Percentiles rank a stretch among this genome's conserved stretches.
These are phyloP conservation scores for Fraxinus paxiana DNA, from an alignment of 305 asterid genomes.

Conservation along the genomic window DNA sequence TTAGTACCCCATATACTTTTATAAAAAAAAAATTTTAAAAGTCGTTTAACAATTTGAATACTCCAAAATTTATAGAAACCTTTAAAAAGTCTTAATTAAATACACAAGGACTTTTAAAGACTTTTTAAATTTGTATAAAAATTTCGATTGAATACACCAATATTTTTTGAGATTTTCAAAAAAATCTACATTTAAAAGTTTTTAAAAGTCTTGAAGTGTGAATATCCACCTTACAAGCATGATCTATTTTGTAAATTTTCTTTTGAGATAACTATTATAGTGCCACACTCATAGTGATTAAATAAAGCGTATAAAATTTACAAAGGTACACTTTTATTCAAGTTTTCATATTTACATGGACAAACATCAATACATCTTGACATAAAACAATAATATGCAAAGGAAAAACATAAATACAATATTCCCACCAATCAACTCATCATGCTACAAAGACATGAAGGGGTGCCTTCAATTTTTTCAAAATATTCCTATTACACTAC, in stretches of 20 bases:
- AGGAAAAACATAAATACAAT: background rate
- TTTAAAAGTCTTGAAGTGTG: too few species aligned
- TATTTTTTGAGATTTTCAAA: too few species aligned
- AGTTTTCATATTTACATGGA: background rate
- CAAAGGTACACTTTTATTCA: background rate
- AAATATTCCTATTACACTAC: background rate
- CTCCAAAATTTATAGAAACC: too few species aligned
- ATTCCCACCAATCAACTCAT: constrained; percentile 19
- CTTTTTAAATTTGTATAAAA: too few species aligned
- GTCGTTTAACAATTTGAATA: too few species aligned
- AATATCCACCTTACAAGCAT: background rate
- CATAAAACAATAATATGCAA: background rate
- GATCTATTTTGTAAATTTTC: background rate
- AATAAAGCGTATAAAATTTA: background rate
- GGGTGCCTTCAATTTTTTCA: background rate
- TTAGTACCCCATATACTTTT: too few species aligned
- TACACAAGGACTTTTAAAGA: too few species aligned
- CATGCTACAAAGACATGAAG: constrained; percentile 9
- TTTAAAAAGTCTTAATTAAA: too few species aligned
- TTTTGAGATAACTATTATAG: too few species aligned
- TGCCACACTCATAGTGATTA: background rate
- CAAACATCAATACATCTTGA: background rate
- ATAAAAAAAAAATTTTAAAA: too few species aligned
- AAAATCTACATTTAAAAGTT: too few species aligned
- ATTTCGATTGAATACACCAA: too few species aligned